Conservation (phyloP, 2,329 filamentous ascomycete species). For the Sarocladium oryzae region DNA sequence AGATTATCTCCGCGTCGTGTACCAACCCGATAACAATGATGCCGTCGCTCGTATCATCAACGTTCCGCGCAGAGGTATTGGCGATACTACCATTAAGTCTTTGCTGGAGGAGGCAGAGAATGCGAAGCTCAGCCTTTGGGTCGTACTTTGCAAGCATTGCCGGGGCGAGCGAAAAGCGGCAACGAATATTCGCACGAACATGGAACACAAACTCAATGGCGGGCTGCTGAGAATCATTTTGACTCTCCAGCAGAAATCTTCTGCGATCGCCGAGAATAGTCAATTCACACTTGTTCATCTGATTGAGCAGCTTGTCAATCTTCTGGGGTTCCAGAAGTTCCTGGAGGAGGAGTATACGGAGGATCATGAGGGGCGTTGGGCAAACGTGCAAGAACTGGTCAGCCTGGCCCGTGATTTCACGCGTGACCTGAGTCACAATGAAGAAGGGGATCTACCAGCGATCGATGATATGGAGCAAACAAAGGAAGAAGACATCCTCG, state of each 20-base stretch:
- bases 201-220: slow-evolving; percentile 47
- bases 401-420: slow-evolving; percentile 69
- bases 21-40: slow-evolving; percentile 82
- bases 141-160: slow-evolving; percentile 54
- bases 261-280: slow-evolving; percentile 20
- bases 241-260: slow-evolving; percentile 23
- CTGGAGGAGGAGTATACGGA: slow-evolving; percentile 65
- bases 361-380: slow-evolving; percentile 73
- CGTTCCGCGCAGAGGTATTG: slow-evolving; percentile 71
- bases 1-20: slow-evolving; percentile 81
- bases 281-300: slow-evolving; percentile 37
- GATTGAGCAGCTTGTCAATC: slow-evolving; percentile 50
- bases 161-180: slow-evolving; percentile 40
- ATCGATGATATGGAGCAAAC: slow-evolving; percentile 67
- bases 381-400: slow-evolving; percentile 85
- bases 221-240: slow-evolving; percentile 40
- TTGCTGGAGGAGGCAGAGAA: slow-evolving; percentile 72
- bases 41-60: slow-evolving; percentile 81
- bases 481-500: slow-evolving; percentile 57
- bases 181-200: slow-evolving; percentile 42
- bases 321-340: slow-evolving; percentile 67
- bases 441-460: slow-evolving; percentile 53
- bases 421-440: slow-evolving; percentile 32
- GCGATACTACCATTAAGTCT: slow-evolving; percentile 67
- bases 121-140: slow-evolving; percentile 66